phyloP scores from a whole-genome alignment of 1,284 basidiomycete genomes.

The Schizophyllum commune region DNA sequence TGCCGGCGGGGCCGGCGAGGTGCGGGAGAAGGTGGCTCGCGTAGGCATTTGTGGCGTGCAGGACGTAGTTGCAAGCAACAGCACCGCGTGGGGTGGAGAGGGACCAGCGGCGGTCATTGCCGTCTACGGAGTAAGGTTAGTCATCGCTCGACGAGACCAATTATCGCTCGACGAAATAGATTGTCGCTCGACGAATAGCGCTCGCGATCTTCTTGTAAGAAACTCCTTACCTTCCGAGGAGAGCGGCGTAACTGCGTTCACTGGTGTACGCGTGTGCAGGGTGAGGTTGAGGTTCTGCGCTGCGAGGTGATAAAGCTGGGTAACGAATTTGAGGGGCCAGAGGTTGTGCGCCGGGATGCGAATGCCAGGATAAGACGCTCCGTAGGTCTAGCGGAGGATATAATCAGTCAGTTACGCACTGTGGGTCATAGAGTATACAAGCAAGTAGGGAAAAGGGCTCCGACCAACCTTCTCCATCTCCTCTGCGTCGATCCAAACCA shows the following conservation, averaged over 20 bases:
- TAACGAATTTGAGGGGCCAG: conserved; percentile 74
- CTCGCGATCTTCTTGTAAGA: too few relatives aligned
- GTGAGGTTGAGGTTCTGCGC: conserved; percentile 29
- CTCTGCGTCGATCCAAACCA: conserved; percentile 40
- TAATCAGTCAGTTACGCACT: neutral
- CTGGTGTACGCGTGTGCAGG: conserved; percentile 67
- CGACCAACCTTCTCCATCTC: conserved; percentile 39
- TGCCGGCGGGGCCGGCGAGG: conserved; percentile 41
- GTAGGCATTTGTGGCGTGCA: conserved; percentile 81
- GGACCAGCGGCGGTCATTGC: conserved; percentile 31
- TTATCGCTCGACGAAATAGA: too few relatives aligned
- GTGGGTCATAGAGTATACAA: neutral
- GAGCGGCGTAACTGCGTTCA: conserved; percentile 32
- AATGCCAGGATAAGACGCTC: conserved; percentile 45
- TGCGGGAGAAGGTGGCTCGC: conserved; percentile 59
- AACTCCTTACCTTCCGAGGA: conserved; percentile 1
- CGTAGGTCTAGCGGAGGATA: conserved; percentile 37
- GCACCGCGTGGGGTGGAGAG: conserved; percentile 53
- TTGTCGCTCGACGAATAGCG: too few relatives aligned
- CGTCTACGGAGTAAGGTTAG: neutral
- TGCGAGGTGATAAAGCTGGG: conserved; percentile 47
- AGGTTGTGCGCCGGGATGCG: conserved; percentile 52
- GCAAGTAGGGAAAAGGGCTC: neutral
- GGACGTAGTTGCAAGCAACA: conserved; percentile 48
- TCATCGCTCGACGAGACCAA: too few relatives aligned